Evolutionary conservation across 768 basidiomycete species (phyloP).

Genomic region (Hygrophorus russula): DNA sequence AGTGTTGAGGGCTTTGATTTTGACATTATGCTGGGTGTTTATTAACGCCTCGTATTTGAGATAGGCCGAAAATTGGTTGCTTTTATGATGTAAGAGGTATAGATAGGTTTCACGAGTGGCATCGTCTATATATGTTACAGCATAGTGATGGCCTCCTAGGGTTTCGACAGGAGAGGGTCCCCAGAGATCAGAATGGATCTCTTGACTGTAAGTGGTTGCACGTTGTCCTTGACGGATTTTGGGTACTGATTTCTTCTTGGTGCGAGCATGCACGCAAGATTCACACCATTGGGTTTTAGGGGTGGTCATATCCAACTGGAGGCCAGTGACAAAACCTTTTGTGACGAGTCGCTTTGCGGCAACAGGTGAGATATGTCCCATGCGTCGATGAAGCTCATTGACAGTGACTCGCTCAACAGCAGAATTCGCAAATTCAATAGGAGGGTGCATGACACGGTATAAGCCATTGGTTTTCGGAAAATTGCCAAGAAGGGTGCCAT

Average conservation of each 20-base stretch:
- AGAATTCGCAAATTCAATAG: slow-evolving; percentile 2
- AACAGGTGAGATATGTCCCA: slow-evolving; percentile 23
- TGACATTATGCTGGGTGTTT: too few species aligned
- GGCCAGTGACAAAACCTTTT: slow-evolving; percentile 20
- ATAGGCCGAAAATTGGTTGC: slow-evolving; percentile 18
- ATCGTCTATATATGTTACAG: slow-evolving; percentile 27
- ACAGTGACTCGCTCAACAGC: slow-evolving; percentile 14
- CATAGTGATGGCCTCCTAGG: slow-evolving; percentile 19
- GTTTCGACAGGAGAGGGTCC: slow-evolving; percentile 24
- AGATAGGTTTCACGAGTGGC: slow-evolving; percentile 7
- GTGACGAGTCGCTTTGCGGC: slow-evolving; percentile 14
- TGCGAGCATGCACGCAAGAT: slow-evolving; percentile 25
- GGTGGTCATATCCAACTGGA: slow-evolving; percentile 13
- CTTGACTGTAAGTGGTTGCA: slow-evolving; percentile 20
- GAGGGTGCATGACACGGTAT: slow-evolving; percentile 13
- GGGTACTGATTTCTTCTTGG: slow-evolving; percentile 25
- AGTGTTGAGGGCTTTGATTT: neutral
- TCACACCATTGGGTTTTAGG: slow-evolving; percentile 23
- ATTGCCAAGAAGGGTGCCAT: too few species aligned
- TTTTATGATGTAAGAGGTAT: slow-evolving; percentile 19
- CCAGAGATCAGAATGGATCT: slow-evolving; percentile 33
- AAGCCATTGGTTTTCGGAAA: slow-evolving; percentile 9
- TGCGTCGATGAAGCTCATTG: slow-evolving; percentile 18
- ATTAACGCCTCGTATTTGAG: slow-evolving; percentile 16
- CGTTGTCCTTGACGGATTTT: slow-evolving; percentile 17